Evolutionary conservation across 164 flowering plant species (phyloP).

Genomic region (Taxillus chinensis): DNA sequence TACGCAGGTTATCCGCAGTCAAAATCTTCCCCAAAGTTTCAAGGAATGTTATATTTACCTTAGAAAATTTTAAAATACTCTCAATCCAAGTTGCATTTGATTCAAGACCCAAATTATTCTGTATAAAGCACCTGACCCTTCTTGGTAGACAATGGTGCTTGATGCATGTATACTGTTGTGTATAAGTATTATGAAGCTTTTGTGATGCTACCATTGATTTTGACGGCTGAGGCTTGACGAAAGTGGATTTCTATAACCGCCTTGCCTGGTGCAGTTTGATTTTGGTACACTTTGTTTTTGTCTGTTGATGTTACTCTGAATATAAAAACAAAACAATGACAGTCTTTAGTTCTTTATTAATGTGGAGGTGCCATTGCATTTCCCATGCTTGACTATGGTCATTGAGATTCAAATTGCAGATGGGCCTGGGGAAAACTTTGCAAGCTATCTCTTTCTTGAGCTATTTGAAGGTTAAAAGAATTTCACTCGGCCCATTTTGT

Average conservation of each 20-base stretch:
- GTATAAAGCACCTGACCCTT: neutral
- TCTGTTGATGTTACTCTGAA: no score
- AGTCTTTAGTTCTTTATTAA: no score
- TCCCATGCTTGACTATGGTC: neutral
- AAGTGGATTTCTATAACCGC: neutral
- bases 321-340: no score
- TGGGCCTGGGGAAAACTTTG: constrained; percentile 97
- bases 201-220: neutral
- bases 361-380: no score
- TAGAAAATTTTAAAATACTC: no score
- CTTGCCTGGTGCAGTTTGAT: no score
- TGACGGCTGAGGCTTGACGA: neutral
- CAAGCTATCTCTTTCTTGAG: constrained; percentile 80
- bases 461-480: constrained; percentile 52
- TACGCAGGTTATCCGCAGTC: no score
- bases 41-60: no score
- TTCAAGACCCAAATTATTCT: neutral
- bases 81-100: no score
- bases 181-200: neutral
- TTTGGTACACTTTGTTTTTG: no score
- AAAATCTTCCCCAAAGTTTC: no score
- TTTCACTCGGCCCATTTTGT: constrained; percentile 73
- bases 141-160: neutral
- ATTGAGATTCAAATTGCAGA: constrained; percentile 34
- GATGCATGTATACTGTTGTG: neutral